These are phyloP conservation scores for Venturiaceae sp. DNA, from an alignment of 2,329 filamentous ascomycete genomes.

Conservation along the genomic window DNA sequence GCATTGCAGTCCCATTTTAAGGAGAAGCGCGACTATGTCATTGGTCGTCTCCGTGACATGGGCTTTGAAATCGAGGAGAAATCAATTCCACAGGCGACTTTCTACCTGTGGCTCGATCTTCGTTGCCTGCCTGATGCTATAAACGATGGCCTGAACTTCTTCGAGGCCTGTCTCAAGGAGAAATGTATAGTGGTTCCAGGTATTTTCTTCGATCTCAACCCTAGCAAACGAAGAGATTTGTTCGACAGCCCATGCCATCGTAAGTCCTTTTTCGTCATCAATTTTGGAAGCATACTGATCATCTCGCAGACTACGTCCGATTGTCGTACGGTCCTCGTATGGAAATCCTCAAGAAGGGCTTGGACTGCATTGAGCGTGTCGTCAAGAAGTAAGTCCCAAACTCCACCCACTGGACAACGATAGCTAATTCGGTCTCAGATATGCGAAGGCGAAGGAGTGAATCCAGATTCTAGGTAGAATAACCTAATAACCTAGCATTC, in stretches of 20 bases:
- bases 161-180: constrained; percentile 84
- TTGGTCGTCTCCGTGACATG: constrained; percentile 69
- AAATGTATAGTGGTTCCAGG: constrained; percentile 95
- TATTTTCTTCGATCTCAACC: constrained; percentile 97
- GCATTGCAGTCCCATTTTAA: constrained; percentile 85
- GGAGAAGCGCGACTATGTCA: constrained; percentile 86
- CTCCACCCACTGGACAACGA: no score
- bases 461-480: background rate
- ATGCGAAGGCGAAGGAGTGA: background rate
- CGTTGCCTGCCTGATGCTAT: constrained; percentile 65
- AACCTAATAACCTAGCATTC: no score
- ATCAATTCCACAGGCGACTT: constrained; percentile 81
- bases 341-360: constrained; percentile 28
- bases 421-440: no score
- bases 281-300: background rate
- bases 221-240: constrained; percentile 75
- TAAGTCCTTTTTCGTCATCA: constrained; percentile 18
- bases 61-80: constrained; percentile 62
- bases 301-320: constrained; percentile 23
- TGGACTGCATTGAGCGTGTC: constrained; percentile 29
- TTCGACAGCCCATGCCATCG: constrained; percentile 88
- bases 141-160: constrained; percentile 91
- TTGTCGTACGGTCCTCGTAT: constrained; percentile 30
- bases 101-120: constrained; percentile 76
- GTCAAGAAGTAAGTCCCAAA: constrained; percentile 28